phyloP scores from a whole-genome alignment of 2,329 filamentous ascomycete genomes.

The Pseudogymnoascus sp. region DNA sequence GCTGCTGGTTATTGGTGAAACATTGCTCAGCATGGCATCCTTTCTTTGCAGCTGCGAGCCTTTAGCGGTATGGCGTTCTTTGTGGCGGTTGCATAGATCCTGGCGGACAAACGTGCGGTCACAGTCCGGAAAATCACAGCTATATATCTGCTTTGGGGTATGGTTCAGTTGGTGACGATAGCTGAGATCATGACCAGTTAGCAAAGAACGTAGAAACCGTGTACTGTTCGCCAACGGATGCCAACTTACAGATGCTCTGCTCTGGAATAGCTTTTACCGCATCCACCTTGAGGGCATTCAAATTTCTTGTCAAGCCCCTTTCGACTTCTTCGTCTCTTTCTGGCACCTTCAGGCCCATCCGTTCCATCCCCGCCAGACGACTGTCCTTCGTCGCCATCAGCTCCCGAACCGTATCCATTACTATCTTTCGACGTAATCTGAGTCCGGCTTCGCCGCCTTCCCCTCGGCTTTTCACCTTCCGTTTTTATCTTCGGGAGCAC shows the following conservation, averaged over 20 bases:
- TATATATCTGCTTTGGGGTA: conserved; percentile 89
- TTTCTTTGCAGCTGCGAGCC: conserved; percentile 70
- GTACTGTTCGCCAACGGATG: conserved; percentile 16
- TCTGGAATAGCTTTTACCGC: conserved; percentile 91
- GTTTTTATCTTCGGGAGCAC: conserved; percentile 20
- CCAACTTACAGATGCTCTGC: conserved; percentile 80
- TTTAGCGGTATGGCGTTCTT: conserved; percentile 72
- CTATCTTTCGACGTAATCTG: conserved; percentile 21
- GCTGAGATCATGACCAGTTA: conserved; percentile 30
- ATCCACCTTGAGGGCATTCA: conserved; percentile 76
- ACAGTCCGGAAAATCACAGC: conserved; percentile 88
- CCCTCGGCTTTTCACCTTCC: conserved; percentile 25
- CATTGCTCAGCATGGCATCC: conserved; percentile 54
- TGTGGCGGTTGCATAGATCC: conserved; percentile 80
- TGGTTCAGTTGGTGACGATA: conserved; percentile 94
- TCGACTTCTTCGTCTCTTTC: conserved; percentile 61
- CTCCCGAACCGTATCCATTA: conserved; percentile 21
- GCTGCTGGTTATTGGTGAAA: conserved; percentile 26
- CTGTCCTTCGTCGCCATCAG: conserved; percentile 23
- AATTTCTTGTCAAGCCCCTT: conserved; percentile 77
- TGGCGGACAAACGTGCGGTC: conserved; percentile 85
- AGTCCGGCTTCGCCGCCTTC: conserved; percentile 26
- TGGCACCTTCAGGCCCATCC: conserved; percentile 14
- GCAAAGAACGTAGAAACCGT: conserved; percentile 1
- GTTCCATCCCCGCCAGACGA: conserved; percentile 28